phyloP scores from a whole-genome alignment of 148 eudicot species.

The Chenopodium suecicum region DNA sequence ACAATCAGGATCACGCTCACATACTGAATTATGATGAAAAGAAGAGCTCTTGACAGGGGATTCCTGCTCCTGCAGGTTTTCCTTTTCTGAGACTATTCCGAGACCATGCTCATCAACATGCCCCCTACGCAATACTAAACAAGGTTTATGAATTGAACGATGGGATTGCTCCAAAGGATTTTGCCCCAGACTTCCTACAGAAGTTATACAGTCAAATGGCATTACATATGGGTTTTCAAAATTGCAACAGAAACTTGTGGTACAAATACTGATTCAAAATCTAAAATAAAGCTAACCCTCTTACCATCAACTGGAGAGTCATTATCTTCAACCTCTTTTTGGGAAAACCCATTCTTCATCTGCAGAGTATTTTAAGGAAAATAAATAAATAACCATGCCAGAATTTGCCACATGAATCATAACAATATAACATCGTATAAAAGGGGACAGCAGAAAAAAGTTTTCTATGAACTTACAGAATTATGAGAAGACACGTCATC shows the following conservation, averaged over 20 bases:
- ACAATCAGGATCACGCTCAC: constrained; percentile 11
- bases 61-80: constrained; percentile 18
- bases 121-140: constrained; percentile 46
- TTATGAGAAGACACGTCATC: constrained; percentile 22
- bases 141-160: constrained; percentile 53
- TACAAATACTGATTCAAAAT: background rate
- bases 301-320: constrained; percentile 43
- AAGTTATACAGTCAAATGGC: constrained; percentile 12
- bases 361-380: constrained; percentile 20
- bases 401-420: background rate
- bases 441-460: background rate
- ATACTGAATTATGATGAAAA: constrained; percentile 16
- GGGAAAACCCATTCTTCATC: constrained; percentile 32
- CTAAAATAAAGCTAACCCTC: constrained; percentile 15
- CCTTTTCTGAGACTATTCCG: constrained; percentile 27
- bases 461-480: constrained; percentile 32
- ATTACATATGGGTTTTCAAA: background rate
- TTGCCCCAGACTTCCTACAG: constrained; percentile 36
- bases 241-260: background rate
- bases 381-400: background rate
- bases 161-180: constrained; percentile 34
- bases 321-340: constrained; percentile 15
- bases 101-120: constrained; percentile 27
- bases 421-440: background rate
- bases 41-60: constrained; percentile 14